Evolutionary conservation across 2,329 filamentous ascomycete species (phyloP).

Genomic region (Alternaria novae-zelandiae): DNA sequence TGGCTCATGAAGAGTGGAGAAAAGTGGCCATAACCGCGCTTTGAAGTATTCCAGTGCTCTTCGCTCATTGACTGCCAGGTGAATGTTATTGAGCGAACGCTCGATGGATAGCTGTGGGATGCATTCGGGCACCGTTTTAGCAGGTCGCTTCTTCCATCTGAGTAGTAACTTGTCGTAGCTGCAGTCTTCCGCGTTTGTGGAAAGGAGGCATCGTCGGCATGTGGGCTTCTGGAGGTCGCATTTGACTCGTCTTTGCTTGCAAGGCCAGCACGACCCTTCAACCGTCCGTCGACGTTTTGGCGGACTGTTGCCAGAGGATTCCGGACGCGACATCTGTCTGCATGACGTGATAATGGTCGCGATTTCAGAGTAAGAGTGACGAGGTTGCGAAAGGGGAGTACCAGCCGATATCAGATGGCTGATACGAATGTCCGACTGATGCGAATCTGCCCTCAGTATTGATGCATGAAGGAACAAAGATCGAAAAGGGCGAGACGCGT

Average conservation of each 20-base stretch:
- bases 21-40: conserved; percentile 19
- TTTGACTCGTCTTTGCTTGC: conserved; percentile 13
- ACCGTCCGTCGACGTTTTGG: conserved; percentile 14
- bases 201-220: conserved; percentile 9
- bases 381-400: not conserved
- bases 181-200: conserved; percentile 6
- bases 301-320: conserved; percentile 14
- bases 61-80: conserved; percentile 16
- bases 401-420: not conserved
- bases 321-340: conserved; percentile 14
- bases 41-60: conserved; percentile 21
- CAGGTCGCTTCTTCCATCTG: conserved; percentile 16
- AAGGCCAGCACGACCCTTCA: conserved; percentile 16
- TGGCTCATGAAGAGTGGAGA: conserved; percentile 15
- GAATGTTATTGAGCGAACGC: not conserved
- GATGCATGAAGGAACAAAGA: conserved; percentile 1
- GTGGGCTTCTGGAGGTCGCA: conserved; percentile 10
- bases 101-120: not conserved
- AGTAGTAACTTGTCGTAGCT: conserved; percentile 12
- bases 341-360: conserved; percentile 11
- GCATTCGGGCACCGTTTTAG: conserved; percentile 7
- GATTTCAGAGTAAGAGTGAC: not conserved
- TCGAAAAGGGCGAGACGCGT: conserved; percentile 2
- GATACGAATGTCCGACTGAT: not conserved
- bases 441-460: not conserved